Evolutionary conservation across 2,329 filamentous ascomycete genomes (phyloP), one percentile per base, ranked within the genome.

Genomic region (Hymenoscyphus linearis): DNA sequence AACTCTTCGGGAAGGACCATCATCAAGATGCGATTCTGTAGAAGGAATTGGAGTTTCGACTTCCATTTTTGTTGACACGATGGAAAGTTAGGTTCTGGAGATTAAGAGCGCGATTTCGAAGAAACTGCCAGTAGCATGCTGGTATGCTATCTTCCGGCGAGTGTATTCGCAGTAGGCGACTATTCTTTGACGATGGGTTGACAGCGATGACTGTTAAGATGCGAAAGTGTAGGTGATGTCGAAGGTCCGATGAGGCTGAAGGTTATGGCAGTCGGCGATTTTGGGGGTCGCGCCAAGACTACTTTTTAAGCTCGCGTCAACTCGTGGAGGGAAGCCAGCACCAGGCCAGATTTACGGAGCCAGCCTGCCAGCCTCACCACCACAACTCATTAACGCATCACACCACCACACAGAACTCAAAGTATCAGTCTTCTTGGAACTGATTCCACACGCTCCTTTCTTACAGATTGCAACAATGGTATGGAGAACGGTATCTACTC

Each of bases 381-480:
- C 31, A 57, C 59, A 52, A 57, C 44, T 18, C 54, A 44, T 25
- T 36, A 40, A 40, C 40, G 14, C 36, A 34, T 35, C n/a, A 60
- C 44, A 50, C 5, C 44, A 52, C 34, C 47, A 60, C 18, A 36
- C 57, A 59, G 54, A 52, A 52, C 36, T 64, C 50, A 44, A 59
- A 60, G 36, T 54, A 50, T 61, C 57, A 61, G 61, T 60, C 55
- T 55, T 50, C 57, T 62, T 35, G 52, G 54, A 60, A 57, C 61
- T 61, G 60, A 67, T 64, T 61, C 62, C 64, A 57, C 62, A 69
- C 69, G 61, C 65, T 71, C 68, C 52, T 71, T 71, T 71, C 27
- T 55, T 60, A 9, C 59, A 54, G 56, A 61, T 53, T 72, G 68
- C 64, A 67, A 73, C 68, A 69, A 74, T 74, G 72, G 72, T 73